Percentiles rank a stretch among this genome's conserved stretches.
Evolutionary conservation across 2,329 filamentous ascomycete genomes (phyloP).

Genomic region (Penicillium rolfsii): DNA sequence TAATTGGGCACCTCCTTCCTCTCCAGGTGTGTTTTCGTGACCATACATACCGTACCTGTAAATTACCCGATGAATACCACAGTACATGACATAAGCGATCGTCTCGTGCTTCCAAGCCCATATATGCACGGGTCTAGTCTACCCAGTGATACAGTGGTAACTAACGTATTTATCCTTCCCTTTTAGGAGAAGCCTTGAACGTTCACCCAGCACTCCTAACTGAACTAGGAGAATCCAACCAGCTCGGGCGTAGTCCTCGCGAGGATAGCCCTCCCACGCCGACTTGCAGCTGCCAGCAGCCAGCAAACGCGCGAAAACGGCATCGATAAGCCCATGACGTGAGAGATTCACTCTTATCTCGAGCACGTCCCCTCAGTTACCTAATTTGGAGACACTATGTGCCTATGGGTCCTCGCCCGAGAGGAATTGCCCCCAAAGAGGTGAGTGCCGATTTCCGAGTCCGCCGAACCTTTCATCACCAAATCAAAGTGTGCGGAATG

Average conservation of each 20-base stretch:
- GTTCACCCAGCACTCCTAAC: neutral
- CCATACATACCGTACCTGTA: neutral
- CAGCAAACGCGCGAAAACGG: conserved; percentile 20
- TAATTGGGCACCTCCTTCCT: conserved; percentile 27
- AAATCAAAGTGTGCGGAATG: neutral
- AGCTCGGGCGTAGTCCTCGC: neutral
- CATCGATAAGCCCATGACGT: conserved; percentile 31
- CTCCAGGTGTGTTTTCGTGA: conserved; percentile 7
- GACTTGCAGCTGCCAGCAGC: neutral
- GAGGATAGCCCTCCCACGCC: neutral
- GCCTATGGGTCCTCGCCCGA: neutral
- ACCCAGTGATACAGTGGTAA: neutral
- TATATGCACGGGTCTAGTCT: too few relatives aligned
- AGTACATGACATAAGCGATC: neutral
- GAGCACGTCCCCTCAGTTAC: neutral
- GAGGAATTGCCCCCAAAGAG: neutral
- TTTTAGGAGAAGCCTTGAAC: neutral
- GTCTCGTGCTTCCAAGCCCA: neutral
- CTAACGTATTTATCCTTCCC: neutral
- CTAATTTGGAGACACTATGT: neutral
- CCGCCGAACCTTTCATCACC: neutral
- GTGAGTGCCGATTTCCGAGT: conserved; percentile 19
- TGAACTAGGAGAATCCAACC: neutral
- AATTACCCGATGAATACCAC: neutral
- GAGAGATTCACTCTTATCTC: conserved; percentile 27